Evolutionary conservation across 1,139 yeast genomes (phyloP).

Genomic region (Kodamaea anthophila): DNA sequence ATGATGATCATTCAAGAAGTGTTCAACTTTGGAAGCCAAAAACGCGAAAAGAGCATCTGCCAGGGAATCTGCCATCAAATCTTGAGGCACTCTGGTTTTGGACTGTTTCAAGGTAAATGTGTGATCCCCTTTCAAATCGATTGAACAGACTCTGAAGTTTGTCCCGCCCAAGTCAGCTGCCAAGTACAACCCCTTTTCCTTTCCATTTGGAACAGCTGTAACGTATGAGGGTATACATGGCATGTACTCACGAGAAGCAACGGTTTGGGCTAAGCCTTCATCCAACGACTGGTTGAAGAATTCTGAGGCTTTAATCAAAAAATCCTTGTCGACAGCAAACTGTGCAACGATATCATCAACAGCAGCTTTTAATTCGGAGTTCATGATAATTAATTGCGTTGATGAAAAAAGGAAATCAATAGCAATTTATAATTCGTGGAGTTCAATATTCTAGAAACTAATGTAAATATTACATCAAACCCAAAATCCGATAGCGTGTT

Average conservation of each 20-base stretch:
- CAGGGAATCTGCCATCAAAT: constrained; percentile 52
- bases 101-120: constrained; percentile 66
- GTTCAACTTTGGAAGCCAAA: constrained; percentile 62
- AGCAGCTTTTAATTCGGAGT: constrained; percentile 24
- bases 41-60: constrained; percentile 59
- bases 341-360: constrained; percentile 47
- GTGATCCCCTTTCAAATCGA: constrained; percentile 71
- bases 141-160: constrained; percentile 85
- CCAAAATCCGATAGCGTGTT: too few species aligned
- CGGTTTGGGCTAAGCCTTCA: constrained; percentile 43
- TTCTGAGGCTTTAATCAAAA: constrained; percentile 54
- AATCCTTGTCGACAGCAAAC: constrained; percentile 49
- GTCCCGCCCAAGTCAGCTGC: constrained; percentile 91
- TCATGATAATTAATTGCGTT: constrained; percentile 15
- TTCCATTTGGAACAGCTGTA: constrained; percentile 74
- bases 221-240: constrained; percentile 91
- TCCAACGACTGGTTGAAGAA: constrained; percentile 59
- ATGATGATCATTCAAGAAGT: constrained; percentile 63
- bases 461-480: too few species aligned
- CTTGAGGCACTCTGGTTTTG: constrained; percentile 69
- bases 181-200: constrained; percentile 66
- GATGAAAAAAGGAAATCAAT: background rate
- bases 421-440: background rate
- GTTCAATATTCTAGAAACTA: background rate
- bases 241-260: constrained; percentile 43